A percentile compares a stretch with the other conserved stretches of the same genome.
Evolutionary conservation across 1,284 basidiomycete genomes (phyloP).

Genomic region (Exsudoporus floridanus): DNA sequence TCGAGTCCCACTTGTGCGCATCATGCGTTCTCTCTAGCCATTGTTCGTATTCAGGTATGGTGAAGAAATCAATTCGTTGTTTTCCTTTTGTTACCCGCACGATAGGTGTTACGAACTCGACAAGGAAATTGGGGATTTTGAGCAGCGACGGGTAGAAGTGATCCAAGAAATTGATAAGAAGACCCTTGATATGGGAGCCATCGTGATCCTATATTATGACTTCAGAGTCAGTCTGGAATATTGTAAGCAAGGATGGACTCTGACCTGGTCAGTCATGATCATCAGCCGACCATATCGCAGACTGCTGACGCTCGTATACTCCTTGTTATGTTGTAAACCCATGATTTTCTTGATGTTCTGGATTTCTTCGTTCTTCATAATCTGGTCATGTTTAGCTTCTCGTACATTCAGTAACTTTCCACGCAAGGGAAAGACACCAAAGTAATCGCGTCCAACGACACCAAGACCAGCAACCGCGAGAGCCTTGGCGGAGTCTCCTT

Average conservation of each 20-base stretch:
- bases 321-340: constrained; percentile 92
- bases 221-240: constrained; percentile 12
- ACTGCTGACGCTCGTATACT: constrained; percentile 71
- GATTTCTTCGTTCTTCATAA: constrained; percentile 98
- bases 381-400: constrained; percentile 93
- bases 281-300: constrained; percentile 95
- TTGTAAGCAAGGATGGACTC: constrained; percentile 14
- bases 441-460: constrained; percentile 95
- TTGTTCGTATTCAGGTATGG: constrained; percentile 94
- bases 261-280: constrained; percentile 99
- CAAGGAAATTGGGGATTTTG: constrained; percentile 89
- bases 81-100: constrained; percentile 89
- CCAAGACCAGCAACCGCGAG: constrained; percentile 93
- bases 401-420: constrained; percentile 98
- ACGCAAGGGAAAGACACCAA: constrained; percentile 96
- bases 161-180: constrained; percentile 98
- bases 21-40: constrained; percentile 86
- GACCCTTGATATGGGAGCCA: constrained; percentile 99
- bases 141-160: constrained; percentile 96
- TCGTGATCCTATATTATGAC: constrained; percentile 82
- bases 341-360: constrained; percentile 98
- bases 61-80: constrained; percentile 89
- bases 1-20: constrained; percentile 84
- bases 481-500: constrained; percentile 99
- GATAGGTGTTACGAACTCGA: constrained; percentile 99